Base-by-base conservation (phyloP, 352 stramenopile species). In the Phytopythium montanum region DNA sequence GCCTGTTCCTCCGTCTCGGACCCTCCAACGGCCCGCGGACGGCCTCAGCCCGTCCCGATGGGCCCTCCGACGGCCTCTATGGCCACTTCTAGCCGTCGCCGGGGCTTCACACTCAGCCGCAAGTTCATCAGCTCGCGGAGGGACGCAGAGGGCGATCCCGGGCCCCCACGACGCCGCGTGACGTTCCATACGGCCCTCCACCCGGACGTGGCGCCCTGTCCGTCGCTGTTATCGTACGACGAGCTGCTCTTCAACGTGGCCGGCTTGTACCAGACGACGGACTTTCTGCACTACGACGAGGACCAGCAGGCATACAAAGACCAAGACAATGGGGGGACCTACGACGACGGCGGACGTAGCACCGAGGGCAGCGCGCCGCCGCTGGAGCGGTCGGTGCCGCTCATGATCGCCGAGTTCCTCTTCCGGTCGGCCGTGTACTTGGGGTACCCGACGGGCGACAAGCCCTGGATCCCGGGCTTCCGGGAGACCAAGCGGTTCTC, bases 361-460 rank as follows among this genome's bases (percentile, higher is more conserved):
- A 45, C 14, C 14, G 19, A 25, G 14, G 39, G 18, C 39, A 45
- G 39, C 18, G 41, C 19, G 48, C 69, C 69, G 48, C 69, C 72
- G 8, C 60, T 76, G 0, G 79, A 89, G 62, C 75, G 76, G 10
- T 91, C 81, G n/a, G 71, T 87, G 64, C 71, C 76, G 55, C 74
- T 92, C 62, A 84, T 92, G 76, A 87, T 92, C 66, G 81, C 79
- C 34, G 81, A 92, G 66, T 92, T 92, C 46, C 74, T 92, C 16
- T 86, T 87, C 60, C 75, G 81, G 10, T 88, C 81, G 52, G 81
- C 79, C 46, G 65, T 88, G 48, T 88, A 83, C 62, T 56, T 92
- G 23, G 81, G 81, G 2, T 81, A 87, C 55, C 73, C 67, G 5
- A 61, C 66, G 42, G 64, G 62, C 13, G 73, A 79, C 16, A 69